phyloP scores from a whole-genome alignment of 208 protist species.

The Kentomonas sorsogonicus region DNA sequence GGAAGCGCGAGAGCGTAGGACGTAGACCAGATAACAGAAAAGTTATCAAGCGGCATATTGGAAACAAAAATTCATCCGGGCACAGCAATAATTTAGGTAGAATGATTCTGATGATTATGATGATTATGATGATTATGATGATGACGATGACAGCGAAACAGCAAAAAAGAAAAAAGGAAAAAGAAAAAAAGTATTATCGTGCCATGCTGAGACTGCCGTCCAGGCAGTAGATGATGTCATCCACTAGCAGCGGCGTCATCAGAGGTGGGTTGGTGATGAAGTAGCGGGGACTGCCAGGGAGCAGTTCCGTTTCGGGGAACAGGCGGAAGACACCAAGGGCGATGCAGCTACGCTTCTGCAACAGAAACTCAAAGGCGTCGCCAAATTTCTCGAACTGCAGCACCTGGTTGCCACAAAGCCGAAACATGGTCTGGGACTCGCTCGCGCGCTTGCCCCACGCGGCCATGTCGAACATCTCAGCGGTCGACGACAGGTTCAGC shows the following conservation, averaged over 20 bases:
- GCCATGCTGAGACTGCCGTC: too few species aligned
- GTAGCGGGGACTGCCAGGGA: conserved; percentile 62
- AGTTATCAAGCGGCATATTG: too few species aligned
- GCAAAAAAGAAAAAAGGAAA: too few species aligned
- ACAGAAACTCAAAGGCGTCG: conserved; percentile 73
- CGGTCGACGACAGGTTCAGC: conserved; percentile 47
- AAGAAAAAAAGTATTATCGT: too few species aligned
- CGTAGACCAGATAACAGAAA: too few species aligned
- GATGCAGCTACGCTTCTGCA: conserved; percentile 58
- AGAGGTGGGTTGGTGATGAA: conserved; percentile 83
- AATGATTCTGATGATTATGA: too few species aligned
- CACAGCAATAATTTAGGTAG: too few species aligned
- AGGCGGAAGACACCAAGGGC: conserved; percentile 80
- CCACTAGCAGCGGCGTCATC: conserved; percentile 53
- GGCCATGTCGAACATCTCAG: conserved; percentile 62
- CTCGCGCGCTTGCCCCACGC: conserved; percentile 39
- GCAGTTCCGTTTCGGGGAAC: conserved; percentile 53
- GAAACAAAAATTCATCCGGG: too few species aligned
- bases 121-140: too few species aligned
- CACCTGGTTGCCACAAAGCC: conserved; percentile 63
- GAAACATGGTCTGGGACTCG: conserved; percentile 62
- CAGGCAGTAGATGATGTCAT: conserved; percentile 86
- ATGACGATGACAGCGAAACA: too few species aligned
- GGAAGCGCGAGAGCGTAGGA: too few species aligned
- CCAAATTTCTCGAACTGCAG: conserved; percentile 76